These are phyloP conservation scores for Zymoseptoria brevis DNA, from an alignment of 2,329 filamentous ascomycete species.

Conservation along the genomic window DNA sequence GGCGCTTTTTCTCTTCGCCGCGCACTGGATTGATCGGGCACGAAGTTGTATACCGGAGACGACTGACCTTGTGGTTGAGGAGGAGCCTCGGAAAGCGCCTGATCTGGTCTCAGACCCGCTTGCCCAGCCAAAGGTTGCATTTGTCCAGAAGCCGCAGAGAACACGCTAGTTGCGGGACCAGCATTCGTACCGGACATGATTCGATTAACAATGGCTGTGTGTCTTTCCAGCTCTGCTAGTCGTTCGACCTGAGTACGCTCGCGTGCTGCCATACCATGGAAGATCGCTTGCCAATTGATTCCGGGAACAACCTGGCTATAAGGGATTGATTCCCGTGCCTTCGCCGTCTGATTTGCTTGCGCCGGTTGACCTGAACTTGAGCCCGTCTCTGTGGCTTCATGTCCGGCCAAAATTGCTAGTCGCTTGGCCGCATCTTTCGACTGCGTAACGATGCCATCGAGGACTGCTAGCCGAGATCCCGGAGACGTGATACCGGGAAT, in stretches of 20 bases:
- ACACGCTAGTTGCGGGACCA: background rate
- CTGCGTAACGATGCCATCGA: background rate
- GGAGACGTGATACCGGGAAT: background rate
- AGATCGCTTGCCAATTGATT: no score
- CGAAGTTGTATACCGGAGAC: background rate
- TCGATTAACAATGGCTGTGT: background rate
- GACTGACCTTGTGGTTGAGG: no score
- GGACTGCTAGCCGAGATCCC: background rate
- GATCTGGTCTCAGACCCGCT: background rate
- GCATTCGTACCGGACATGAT: background rate
- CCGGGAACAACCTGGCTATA: no score
- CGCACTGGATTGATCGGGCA: background rate
- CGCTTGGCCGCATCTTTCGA: background rate
- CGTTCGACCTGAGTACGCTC: background rate
- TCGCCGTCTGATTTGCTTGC: no score
- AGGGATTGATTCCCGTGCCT: no score
- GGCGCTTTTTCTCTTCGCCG: background rate
- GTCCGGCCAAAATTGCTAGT: background rate
- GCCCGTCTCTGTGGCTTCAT: background rate
- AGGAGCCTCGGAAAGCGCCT: no score
- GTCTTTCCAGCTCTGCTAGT: background rate
- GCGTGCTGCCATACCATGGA: no score
- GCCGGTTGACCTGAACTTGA: no score
- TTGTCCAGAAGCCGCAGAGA: background rate
- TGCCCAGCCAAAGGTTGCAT: background rate